Conservation (phyloP, 169 alveolate species). For the Plasmodium billcollinsi region DNA sequence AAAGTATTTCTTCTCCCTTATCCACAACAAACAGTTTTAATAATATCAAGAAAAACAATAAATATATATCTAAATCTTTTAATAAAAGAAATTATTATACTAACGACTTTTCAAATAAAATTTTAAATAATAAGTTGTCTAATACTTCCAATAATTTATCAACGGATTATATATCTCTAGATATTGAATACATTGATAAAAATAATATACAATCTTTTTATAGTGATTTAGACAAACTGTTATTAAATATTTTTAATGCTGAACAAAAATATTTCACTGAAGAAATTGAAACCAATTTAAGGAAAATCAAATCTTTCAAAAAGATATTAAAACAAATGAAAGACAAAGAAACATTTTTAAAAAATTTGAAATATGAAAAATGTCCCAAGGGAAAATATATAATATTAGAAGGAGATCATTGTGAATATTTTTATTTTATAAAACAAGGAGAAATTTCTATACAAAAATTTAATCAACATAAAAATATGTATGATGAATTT, state of each 20-base stretch:
- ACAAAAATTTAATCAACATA: constrained; percentile 65
- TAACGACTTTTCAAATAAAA: not conserved
- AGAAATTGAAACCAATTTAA: constrained; percentile 74
- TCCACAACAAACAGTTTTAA: not conserved
- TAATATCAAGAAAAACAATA: not conserved
- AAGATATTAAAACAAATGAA: constrained; percentile 42
- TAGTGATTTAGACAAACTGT: constrained; percentile 65
- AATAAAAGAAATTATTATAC: not conserved
- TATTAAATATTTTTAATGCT: constrained; percentile 41
- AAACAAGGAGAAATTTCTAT: constrained; percentile 61
- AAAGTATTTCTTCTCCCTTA: no score
- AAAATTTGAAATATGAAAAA: constrained; percentile 49
- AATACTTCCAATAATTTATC: constrained; percentile 13
- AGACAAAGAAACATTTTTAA: constrained; percentile 42
- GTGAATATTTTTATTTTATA: constrained; percentile 62
- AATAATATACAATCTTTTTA: constrained; percentile 34
- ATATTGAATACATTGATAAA: constrained; percentile 62
- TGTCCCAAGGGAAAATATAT: constrained; percentile 52
- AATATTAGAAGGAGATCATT: constrained; percentile 65
- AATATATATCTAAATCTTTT: not conserved
- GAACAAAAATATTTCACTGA: constrained; percentile 72
- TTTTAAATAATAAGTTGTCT: constrained; percentile 1
- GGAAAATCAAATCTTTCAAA: constrained; percentile 43
- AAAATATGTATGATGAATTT: constrained; percentile 75
- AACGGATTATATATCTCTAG: constrained; percentile 14